These are phyloP conservation scores for Penstemon davidsonii DNA, from an alignment of 257 asterid genomes.

Conservation along the genomic window DNA sequence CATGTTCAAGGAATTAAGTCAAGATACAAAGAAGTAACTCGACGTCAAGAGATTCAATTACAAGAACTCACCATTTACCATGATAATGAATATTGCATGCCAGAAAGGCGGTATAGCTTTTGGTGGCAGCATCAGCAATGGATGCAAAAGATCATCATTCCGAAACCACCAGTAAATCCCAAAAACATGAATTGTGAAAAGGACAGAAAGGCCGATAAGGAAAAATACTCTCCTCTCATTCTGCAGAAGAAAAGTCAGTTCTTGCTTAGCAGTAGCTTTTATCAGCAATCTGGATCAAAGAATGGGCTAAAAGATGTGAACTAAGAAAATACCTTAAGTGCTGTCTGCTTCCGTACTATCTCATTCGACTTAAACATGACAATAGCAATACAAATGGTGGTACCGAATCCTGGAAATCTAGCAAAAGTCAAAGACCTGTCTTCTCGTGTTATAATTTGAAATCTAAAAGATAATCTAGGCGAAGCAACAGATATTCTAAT, in stretches of 20 bases:
- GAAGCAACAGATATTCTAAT: neutral
- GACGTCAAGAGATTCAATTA: conserved; percentile 17
- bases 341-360: conserved; percentile 77
- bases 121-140: conserved; percentile 83
- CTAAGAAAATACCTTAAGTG: conserved; percentile 60
- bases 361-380: conserved; percentile 89
- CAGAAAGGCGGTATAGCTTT: conserved; percentile 84
- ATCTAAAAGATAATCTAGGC: neutral
- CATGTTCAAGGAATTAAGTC: conserved; percentile 18
- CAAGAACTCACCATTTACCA: conserved; percentile 76
- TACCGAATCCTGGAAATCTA: conserved; percentile 60
- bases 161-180: conserved; percentile 85
- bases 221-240: conserved; percentile 65
- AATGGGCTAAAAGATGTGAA: conserved; percentile 10
- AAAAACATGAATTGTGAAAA: conserved; percentile 59
- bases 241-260: conserved; percentile 42
- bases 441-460: conserved; percentile 2
- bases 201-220: conserved; percentile 49
- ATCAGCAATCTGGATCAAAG: neutral
- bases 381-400: conserved; percentile 76
- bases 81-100: conserved; percentile 82
- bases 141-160: conserved; percentile 65
- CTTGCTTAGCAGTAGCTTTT: conserved; percentile 22
- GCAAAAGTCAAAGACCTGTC: conserved; percentile 15
- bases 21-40: neutral